These are phyloP conservation scores for Yamadazyma siamensis DNA, from an alignment of 1,139 yeast species.

Conservation along the genomic window DNA sequence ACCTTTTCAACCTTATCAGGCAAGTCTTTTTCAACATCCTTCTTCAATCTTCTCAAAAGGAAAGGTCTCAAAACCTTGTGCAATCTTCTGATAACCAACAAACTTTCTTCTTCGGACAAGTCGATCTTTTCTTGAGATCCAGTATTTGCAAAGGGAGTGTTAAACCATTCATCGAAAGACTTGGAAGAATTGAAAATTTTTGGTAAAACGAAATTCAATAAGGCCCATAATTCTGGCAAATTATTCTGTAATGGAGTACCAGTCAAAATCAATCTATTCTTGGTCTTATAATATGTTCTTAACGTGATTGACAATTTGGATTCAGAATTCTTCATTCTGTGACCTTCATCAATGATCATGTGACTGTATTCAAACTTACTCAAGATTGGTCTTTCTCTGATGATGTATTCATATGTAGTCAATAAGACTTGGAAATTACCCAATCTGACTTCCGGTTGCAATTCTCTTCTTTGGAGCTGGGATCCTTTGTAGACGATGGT, in stretches of 20 bases:
- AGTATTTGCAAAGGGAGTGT: slow-evolving; percentile 79
- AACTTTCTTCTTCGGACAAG: slow-evolving; percentile 86
- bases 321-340: slow-evolving; percentile 78
- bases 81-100: slow-evolving; percentile 88
- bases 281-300: slow-evolving; percentile 69
- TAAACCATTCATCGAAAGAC: slow-evolving; percentile 87
- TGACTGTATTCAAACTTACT: slow-evolving; percentile 75
- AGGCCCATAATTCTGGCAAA: slow-evolving; percentile 82
- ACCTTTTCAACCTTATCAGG: slow-evolving; percentile 96
- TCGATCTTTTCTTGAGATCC: slow-evolving; percentile 81
- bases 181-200: slow-evolving; percentile 80
- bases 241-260: slow-evolving; percentile 88
- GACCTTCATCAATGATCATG: slow-evolving; percentile 89
- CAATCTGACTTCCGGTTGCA: slow-evolving; percentile 57
- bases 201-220: slow-evolving; percentile 73
- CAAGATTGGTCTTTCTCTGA: slow-evolving; percentile 67
- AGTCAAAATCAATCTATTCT: slow-evolving; percentile 74
- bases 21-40: slow-evolving; percentile 94
- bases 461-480: slow-evolving; percentile 63
- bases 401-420: slow-evolving; percentile 78
- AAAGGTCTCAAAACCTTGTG: slow-evolving; percentile 96
- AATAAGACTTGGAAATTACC: slow-evolving; percentile 75
- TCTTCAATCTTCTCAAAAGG: slow-evolving; percentile 87
- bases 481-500: slow-evolving; percentile 74
- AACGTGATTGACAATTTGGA: slow-evolving; percentile 72